Conservation (phyloP, 2,329 filamentous ascomycete genomes). For the Hirsutella rhossiliensis region DNA sequence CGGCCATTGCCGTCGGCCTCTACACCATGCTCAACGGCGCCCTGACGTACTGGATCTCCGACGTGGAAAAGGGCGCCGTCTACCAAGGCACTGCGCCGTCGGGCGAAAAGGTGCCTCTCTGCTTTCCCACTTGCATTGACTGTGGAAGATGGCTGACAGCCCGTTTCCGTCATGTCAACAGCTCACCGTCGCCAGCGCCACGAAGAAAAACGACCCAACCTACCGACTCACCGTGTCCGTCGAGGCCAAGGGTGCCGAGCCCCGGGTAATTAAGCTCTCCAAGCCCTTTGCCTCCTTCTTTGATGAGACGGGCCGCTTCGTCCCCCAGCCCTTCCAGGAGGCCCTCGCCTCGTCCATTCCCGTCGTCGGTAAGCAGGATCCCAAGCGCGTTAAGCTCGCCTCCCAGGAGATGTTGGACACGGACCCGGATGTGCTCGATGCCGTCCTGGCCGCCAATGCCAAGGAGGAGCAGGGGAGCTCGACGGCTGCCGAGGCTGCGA, state of each 20-base stretch:
- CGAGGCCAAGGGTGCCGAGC: conserved; percentile 23
- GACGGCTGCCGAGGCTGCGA: conserved; percentile 20
- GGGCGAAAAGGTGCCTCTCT: conserved; percentile 48
- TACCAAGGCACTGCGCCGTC: conserved; percentile 61
- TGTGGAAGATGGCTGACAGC: too few species aligned
- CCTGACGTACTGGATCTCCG: conserved; percentile 75
- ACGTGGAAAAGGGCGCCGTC: conserved; percentile 68
- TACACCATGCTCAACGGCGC: conserved; percentile 71
- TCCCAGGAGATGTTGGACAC: conserved; percentile 24
- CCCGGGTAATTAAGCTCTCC: conserved; percentile 39
- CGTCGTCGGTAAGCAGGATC: conserved; percentile 53
- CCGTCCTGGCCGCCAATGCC: conserved; percentile 26
- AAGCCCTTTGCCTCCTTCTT: conserved; percentile 67
- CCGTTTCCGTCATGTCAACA: too few species aligned
- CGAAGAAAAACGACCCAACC: conserved; percentile 67
- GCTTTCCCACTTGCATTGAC: too few species aligned
- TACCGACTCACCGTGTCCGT: conserved; percentile 64
- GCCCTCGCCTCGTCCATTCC: conserved; percentile 60
- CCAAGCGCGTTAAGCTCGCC: conserved; percentile 35
- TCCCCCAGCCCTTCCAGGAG: conserved; percentile 65
- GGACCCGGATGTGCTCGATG: conserved; percentile 36
- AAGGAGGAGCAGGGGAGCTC: conserved; percentile 8
- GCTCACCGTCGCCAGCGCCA: conserved; percentile 61
- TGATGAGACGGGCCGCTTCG: conserved; percentile 58
- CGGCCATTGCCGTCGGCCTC: conserved; percentile 61